Evolutionary conservation across 208 protist genomes (phyloP), one percentile per base, ranked within the genome.

Genomic region (Leishmania gerbilli): DNA sequence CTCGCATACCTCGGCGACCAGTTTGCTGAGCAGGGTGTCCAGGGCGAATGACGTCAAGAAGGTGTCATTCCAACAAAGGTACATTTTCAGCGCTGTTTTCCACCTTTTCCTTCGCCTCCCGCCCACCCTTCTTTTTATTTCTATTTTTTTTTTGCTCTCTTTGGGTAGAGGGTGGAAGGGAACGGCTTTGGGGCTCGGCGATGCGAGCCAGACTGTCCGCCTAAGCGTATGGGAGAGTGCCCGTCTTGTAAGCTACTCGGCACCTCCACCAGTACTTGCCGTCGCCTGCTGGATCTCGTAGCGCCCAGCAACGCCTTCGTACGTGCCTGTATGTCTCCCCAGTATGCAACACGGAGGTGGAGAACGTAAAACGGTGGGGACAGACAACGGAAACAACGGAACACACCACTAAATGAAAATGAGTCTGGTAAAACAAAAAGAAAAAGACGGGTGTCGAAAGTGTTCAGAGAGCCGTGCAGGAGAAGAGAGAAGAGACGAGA

Each of bases 31-130:
- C 47, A 85, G 82, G 31, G 76, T 58, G 47, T 85, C 77, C 40
- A 85, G 71, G 4, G 77, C 82, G 69, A 85, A 85, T 31, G 82
- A 85, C 72, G 82, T 82, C 51, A 77, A 42, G 49, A 85, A 76
- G 21, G 82, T 76, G 13, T 85, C 82, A 81, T 82, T 85, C 71
- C 77, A 79, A 58, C 76, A 69, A 56, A 81, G 77, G 51, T 79
- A 81, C 82, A 85, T 85, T 71, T 77, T 64, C 24, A 45, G 37
- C 27, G 37, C 51, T 13, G 42, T 17, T 31, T 31, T 31, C 68
- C 17, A 17, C 45, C 19, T 55, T 1, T 53, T 6, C 13, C 2
- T 19, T 56, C 21, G 3, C 21, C 5, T 72, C 17, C 49, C 40
- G 67, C 40, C 42, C 24, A 9, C 21, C 21, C 34, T 37, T 37